Base-by-base conservation (phyloP, 306 rosid species). In the Cicer cuneatum region DNA sequence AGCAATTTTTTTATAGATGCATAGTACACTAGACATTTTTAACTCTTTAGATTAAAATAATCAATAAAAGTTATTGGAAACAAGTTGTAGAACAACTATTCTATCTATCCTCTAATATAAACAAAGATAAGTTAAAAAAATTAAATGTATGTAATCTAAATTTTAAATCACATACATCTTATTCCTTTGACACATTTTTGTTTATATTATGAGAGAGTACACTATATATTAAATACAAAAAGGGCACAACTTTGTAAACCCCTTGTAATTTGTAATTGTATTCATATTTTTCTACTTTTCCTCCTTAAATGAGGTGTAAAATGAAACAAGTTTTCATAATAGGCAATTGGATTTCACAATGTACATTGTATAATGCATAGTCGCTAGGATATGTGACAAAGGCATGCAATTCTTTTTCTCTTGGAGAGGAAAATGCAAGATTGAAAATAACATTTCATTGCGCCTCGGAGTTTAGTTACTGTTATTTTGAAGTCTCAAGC, bases 401-500 rank as follows among this genome's bases (percentile, higher is more conserved):
- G 58, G 16, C 49, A 43, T 45, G 16, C 45, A 52, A 69, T 14
- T 62, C 10, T 38, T 16, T 48, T 64, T 74, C 40, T 61, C 40
- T 52, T 41, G 15, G 10, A 78, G 62, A 10, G 67, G 10, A 66
- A 68, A 68, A 18, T 61, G 11, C 57, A 49, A 63, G 69, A 5
- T 69, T 75, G 81, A 78, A 16, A 67, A 78, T 62, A 78, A 49
- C 71, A 56, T 1, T 35, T 54, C 52, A 56, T 78, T 47, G 60
- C 1, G 71, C 75, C 59, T 79, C 49, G 54, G 57, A 64, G 81
- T 75, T 75, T 74, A 46, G 75, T 64, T 46, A 74, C 81, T 75
- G 78, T 78, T 57, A 57, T 43, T 45, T 75, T 63, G 61, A 83
- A 78, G 58, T 62, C 15, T 11, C 52, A 61, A 6, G 53, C 57